These are phyloP conservation scores for Termitomyces eurrhizus DNA, from an alignment of 768 basidiomycete species.

Conservation along the genomic window DNA sequence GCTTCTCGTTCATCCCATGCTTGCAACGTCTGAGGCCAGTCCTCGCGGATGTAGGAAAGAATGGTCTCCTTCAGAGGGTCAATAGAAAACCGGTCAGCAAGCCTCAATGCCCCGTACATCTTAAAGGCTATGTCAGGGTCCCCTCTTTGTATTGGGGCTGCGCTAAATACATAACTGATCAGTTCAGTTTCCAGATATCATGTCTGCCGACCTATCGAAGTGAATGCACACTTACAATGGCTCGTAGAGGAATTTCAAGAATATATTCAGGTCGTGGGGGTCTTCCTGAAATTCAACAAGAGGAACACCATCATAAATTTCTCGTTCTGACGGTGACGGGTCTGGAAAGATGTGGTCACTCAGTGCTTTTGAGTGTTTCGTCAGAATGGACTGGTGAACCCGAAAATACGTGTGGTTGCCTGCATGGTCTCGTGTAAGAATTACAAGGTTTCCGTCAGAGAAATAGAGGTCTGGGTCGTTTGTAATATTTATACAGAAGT, in stretches of 20 bases:
- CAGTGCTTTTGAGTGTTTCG: slow-evolving; percentile 24
- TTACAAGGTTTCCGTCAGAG: slow-evolving; percentile 23
- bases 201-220: not conserved
- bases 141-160: slow-evolving; percentile 22
- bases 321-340: slow-evolving; percentile 14
- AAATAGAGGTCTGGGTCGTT: slow-evolving; percentile 24
- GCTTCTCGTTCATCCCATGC: slow-evolving; percentile 23
- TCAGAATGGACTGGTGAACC: slow-evolving; percentile 23
- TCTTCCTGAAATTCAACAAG: slow-evolving; percentile 24
- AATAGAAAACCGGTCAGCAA: slow-evolving; percentile 23
- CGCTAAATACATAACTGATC: slow-evolving; percentile 18
- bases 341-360: slow-evolving; percentile 21
- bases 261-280: slow-evolving; percentile 20
- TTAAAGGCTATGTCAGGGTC: slow-evolving; percentile 23
- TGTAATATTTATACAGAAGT: slow-evolving; percentile 22
- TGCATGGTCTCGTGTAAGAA: slow-evolving; percentile 20
- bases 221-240: slow-evolving; percentile 18
- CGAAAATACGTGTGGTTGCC: slow-evolving; percentile 24
- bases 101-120: slow-evolving; percentile 21
- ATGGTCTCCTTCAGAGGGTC: slow-evolving; percentile 23
- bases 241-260: slow-evolving; percentile 24
- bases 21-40: slow-evolving; percentile 21
- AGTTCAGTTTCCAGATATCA: slow-evolving; percentile 5
- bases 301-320: slow-evolving; percentile 21
- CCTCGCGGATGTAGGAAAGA: slow-evolving; percentile 21